A percentile compares a stretch with the other conserved stretches of the same genome.
Conservation (phyloP, 2,329 filamentous ascomycete species). For the Aureobasidium musti region DNA sequence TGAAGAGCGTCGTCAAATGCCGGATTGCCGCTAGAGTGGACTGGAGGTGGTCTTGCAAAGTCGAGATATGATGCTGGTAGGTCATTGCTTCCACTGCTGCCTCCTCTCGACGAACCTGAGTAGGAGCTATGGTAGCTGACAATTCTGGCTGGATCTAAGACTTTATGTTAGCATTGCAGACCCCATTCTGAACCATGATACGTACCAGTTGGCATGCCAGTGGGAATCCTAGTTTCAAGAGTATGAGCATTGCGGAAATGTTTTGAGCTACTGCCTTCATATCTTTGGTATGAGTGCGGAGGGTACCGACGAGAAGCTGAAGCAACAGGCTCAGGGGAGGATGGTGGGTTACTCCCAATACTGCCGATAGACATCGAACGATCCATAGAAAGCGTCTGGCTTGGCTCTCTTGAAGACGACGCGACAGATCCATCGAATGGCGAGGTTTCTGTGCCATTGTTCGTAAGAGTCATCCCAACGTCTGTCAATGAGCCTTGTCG, state of each 20-base stretch:
- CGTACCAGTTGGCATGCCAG: slow-evolving; percentile 21
- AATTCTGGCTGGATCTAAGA: slow-evolving; percentile 15
- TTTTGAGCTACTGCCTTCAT: slow-evolving; percentile 38
- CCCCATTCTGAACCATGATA: not conserved
- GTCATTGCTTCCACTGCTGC: slow-evolving; percentile 34
- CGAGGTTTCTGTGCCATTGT: slow-evolving; percentile 22
- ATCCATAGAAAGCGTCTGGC: slow-evolving; percentile 20
- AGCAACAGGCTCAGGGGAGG: not conserved
- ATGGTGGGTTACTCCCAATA: not conserved
- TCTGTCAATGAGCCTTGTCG: slow-evolving; percentile 20
- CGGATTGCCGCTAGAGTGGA: slow-evolving; percentile 34
- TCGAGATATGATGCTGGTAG: slow-evolving; percentile 1
- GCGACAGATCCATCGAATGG: slow-evolving; percentile 19
- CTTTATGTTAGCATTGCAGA: slow-evolving; percentile 17
- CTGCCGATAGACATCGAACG: slow-evolving; percentile 2
- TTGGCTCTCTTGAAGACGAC: slow-evolving; percentile 10
- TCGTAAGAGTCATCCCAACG: slow-evolving; percentile 14
- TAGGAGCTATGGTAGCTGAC: slow-evolving; percentile 23
- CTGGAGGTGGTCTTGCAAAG: slow-evolving; percentile 34
- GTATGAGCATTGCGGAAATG: slow-evolving; percentile 26
- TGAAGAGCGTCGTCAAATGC: slow-evolving; percentile 45
- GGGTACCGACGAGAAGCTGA: slow-evolving; percentile 38
- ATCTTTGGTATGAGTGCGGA: slow-evolving; percentile 43
- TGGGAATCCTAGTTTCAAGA: slow-evolving; percentile 17
- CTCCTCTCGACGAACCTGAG: slow-evolving; percentile 34